A percentile compares a stretch with the other conserved stretches of the same genome.
phyloP scores from a whole-genome alignment of 768 basidiomycete species.

The Pleurotus djamor region DNA sequence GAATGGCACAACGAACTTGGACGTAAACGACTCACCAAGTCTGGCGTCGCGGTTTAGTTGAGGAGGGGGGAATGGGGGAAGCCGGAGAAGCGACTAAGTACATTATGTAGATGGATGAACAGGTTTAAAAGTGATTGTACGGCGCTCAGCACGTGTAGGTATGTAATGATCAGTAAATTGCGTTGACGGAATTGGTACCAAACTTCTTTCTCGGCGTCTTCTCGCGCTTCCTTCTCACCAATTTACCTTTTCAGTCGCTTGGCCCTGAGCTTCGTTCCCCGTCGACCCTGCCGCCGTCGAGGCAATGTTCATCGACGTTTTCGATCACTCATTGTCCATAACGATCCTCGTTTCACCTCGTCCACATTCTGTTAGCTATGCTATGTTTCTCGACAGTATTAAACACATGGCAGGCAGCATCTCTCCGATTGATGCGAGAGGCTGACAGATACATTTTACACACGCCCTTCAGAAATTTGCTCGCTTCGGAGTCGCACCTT shows the following conservation, averaged over 20 bases:
- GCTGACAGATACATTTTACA: slow-evolving; percentile 4
- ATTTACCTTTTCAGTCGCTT: not conserved
- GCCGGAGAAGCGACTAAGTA: not conserved
- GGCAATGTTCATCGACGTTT: not conserved
- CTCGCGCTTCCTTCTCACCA: not conserved
- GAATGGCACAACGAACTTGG: not conserved
- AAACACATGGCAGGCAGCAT: not conserved
- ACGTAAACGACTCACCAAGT: not conserved
- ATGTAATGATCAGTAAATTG: slow-evolving; percentile 3
- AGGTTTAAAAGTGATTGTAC: slow-evolving; percentile 4
- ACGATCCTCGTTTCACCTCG: too few relatives aligned
- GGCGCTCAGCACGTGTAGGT: slow-evolving; percentile 5
- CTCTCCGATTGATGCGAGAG: slow-evolving; percentile 6
- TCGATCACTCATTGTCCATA: not conserved
- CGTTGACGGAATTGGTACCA: not conserved
- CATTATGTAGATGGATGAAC: not conserved
- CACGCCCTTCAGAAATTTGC: not conserved
- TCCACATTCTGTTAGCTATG: too few relatives aligned
- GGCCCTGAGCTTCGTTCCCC: not conserved
- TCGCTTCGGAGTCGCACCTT: not conserved
- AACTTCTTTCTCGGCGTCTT: not conserved
- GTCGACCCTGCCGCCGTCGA: slow-evolving; percentile 2
- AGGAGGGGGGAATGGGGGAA: not conserved
- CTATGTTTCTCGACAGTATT: too few relatives aligned
- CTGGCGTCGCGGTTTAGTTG: not conserved